phyloP scores from a whole-genome alignment of 2,329 filamentous ascomycete species.

The Orbilia blumenaviensis region DNA sequence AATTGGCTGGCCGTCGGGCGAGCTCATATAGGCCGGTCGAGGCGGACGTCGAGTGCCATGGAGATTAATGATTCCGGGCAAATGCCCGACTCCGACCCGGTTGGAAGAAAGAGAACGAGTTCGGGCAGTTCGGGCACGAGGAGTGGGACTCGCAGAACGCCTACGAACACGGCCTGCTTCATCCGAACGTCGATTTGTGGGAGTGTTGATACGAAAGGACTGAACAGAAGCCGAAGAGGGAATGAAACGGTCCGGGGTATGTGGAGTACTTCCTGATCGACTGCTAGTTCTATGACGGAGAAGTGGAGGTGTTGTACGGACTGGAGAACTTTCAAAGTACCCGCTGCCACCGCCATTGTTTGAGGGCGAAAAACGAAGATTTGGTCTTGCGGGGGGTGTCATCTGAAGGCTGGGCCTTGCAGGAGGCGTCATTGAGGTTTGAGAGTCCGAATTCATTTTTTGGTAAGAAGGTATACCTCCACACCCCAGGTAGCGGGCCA shows the following conservation, averaged over 20 bases:
- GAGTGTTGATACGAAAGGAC: slow-evolving; percentile 57
- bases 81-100: slow-evolving; percentile 16
- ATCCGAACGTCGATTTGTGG: slow-evolving; percentile 53
- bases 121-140: slow-evolving; percentile 52
- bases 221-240: slow-evolving; percentile 56
- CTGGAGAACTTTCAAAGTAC: slow-evolving; percentile 21
- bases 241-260: slow-evolving; percentile 57
- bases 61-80: slow-evolving; percentile 5
- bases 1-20: background rate
- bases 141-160: slow-evolving; percentile 49
- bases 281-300: slow-evolving; percentile 40
- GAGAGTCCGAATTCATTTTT: slow-evolving; percentile 14
- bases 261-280: slow-evolving; percentile 41
- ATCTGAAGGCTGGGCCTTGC: slow-evolving; percentile 3
- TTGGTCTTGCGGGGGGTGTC: slow-evolving; percentile 24
- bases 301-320: slow-evolving; percentile 13
- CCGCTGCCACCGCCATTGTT: background rate
- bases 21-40: background rate
- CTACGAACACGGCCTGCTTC: slow-evolving; percentile 55
- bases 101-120: slow-evolving; percentile 37
- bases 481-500: background rate
- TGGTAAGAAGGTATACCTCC: background rate
- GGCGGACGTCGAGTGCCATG: slow-evolving; percentile 45
- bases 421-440: slow-evolving; percentile 37
- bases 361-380: slow-evolving; percentile 1